These are phyloP conservation scores for Dactylella cylindrospora DNA, from an alignment of 2,329 filamentous ascomycete species.

Conservation along the genomic window DNA sequence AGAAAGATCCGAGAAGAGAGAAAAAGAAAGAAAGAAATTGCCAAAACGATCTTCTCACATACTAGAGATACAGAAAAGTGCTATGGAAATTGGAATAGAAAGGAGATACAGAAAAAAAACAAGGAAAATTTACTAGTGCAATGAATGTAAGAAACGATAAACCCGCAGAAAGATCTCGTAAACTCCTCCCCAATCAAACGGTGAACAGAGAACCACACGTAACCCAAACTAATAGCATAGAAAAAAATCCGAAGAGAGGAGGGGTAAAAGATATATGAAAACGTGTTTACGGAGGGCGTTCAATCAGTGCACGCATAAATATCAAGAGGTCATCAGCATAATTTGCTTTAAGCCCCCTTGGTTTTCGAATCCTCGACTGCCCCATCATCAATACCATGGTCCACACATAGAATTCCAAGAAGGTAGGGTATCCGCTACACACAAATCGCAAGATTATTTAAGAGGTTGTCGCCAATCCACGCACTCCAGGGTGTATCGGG, in stretches of 20 bases:
- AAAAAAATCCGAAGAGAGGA: not conserved
- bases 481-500: too few species aligned
- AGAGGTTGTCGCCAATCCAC: too few species aligned
- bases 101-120: conserved; percentile 3
- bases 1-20: not conserved
- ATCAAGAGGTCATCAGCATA: too few species aligned
- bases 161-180: not conserved
- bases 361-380: too few species aligned
- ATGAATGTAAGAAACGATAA: not conserved
- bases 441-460: too few species aligned
- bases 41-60: conserved; percentile 3
- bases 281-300: not conserved
- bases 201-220: not conserved
- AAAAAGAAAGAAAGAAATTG: not conserved
- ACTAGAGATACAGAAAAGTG: not conserved
- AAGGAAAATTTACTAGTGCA: conserved; percentile 18
- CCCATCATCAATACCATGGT: not conserved
- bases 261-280: not conserved
- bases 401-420: not conserved
- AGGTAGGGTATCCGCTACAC: too few species aligned
- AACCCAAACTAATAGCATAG: not conserved
- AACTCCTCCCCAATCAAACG: not conserved
- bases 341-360: too few species aligned
- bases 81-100: conserved; percentile 6
- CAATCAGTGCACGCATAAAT: too few species aligned